Base-by-base conservation (phyloP, 2,329 filamentous ascomycete genomes). In the Bertia moriformis region DNA sequence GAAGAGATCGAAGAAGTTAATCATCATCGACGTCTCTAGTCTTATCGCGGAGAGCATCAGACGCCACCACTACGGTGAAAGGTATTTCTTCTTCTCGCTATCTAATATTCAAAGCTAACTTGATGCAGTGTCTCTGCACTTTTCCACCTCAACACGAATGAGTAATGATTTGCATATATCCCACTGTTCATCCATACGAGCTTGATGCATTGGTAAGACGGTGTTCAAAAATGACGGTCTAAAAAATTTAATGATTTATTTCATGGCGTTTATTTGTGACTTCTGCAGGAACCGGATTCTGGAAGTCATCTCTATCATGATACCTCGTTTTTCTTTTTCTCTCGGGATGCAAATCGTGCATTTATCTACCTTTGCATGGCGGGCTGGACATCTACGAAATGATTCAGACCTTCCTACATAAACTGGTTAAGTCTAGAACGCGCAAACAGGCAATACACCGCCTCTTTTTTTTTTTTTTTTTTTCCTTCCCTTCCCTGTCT, bases 51-150 rank as follows among this genome's bases (percentile, higher is more conserved):
- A 98, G 61, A 87, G 88, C 38, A 96, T 98, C 49, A 75, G 91
- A 50, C 78, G 91, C 51, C 96, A 96, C 56, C 89, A 98, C 59
- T 91, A 96, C 53, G 91, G 91, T 59, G 89, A 95, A 35, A 35
- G 32, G 32, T 35, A 10, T 35, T 7, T 35, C 7, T 7, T 35
- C 32, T 7, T 13, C 17, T 18, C 15, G 15, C 10, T 17, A 7
- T n/a, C 7, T 10, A 7, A 7, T 10, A 35, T 13, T 35, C 15
- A 15, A 35, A 14, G 10, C 32, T 17, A 35, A 35, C 32, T 35
- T 15, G 17, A 17, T 35, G 12, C 15, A 65, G 62, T 47, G 62
- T 66, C 44, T 65, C 62, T 40, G 56, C 58, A 20, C 51, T 66
- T 33, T 66, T 66, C 48, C 60, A 63, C 41, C 48, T 63, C 42